Evolutionary conservation across 2,329 filamentous ascomycete species (phyloP).

Genomic region (Ceratocystis alfenasii): DNA sequence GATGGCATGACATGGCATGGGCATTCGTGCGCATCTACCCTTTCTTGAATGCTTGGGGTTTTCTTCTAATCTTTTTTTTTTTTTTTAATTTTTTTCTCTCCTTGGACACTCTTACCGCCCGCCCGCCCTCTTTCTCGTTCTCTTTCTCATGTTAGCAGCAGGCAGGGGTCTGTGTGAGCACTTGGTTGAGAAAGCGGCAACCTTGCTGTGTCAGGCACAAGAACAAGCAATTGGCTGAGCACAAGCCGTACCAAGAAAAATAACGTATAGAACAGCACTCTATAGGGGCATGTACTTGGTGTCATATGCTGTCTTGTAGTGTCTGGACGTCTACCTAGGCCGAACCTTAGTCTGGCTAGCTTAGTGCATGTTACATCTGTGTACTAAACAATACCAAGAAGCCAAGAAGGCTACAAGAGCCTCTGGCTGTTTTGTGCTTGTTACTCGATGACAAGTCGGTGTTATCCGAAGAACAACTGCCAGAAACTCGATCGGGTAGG

Average conservation of each 20-base stretch:
- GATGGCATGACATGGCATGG: not conserved
- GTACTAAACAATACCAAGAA: not conserved
- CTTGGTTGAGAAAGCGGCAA: not conserved
- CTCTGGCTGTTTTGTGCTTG: not conserved
- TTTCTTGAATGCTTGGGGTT: too few species aligned
- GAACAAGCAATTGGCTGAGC: not conserved
- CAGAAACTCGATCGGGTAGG: slow-evolving; percentile 7
- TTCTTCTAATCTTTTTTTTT: not conserved
- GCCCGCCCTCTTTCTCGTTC: too few species aligned
- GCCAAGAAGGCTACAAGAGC: not conserved
- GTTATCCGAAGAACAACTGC: slow-evolving; percentile 4
- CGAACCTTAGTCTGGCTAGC: not conserved
- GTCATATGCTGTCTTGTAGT: not conserved
- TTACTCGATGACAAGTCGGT: slow-evolving; percentile 1
- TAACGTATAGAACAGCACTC: not conserved
- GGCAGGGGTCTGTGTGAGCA: not conserved
- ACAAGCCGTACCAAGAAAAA: not conserved
- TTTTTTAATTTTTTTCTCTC: not conserved
- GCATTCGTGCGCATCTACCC: too few species aligned
- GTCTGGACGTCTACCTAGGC: too few species aligned
- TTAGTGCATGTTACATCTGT: slow-evolving; percentile 1
- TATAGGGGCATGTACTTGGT: not conserved
- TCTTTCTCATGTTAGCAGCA: too few species aligned
- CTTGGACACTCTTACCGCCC: too few species aligned
- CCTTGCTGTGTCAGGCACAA: not conserved